A percentile compares a stretch with the other conserved stretches of the same genome.
phyloP scores from a whole-genome alignment of 2,329 filamentous ascomycete species.

The Cladosporium cucumerinum region DNA sequence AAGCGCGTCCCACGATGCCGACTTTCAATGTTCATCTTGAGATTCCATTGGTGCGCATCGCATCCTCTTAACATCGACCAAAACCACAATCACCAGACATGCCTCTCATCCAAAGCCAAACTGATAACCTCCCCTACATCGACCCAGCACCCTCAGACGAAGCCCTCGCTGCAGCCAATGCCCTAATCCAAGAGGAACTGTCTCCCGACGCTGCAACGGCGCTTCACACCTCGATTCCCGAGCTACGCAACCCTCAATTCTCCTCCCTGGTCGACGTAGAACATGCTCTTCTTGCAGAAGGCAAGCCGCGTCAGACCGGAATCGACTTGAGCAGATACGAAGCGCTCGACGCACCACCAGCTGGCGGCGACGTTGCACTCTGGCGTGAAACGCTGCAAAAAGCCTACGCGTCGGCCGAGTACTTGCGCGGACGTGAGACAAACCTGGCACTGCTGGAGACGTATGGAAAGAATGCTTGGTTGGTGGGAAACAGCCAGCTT shows the following conservation, averaged over 20 bases:
- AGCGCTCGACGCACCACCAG: slow-evolving; percentile 59
- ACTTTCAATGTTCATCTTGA: not conserved
- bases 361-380: slow-evolving; percentile 39
- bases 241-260: slow-evolving; percentile 54
- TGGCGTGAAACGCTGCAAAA: slow-evolving; percentile 53
- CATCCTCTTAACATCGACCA: not conserved
- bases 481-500: slow-evolving; percentile 76
- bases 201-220: slow-evolving; percentile 46
- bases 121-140: slow-evolving; percentile 83
- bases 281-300: slow-evolving; percentile 62
- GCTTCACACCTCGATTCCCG: slow-evolving; percentile 59
- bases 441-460: slow-evolving; percentile 73
- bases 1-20: not conserved
- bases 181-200: slow-evolving; percentile 67
- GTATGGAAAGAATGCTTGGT: slow-evolving; percentile 87
- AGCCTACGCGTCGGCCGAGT: slow-evolving; percentile 58
- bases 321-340: slow-evolving; percentile 84
- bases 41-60: slow-evolving; percentile 12
- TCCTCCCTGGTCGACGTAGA: slow-evolving; percentile 66
- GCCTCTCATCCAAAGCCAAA: slow-evolving; percentile 65
- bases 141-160: slow-evolving; percentile 65
- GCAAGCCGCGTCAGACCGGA: slow-evolving; percentile 45
- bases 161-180: slow-evolving; percentile 63
- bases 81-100: slow-evolving; percentile 42
- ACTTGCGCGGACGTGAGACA: slow-evolving; percentile 54